phyloP scores from a whole-genome alignment of 805 yeast species.

The Metschnikowia noctiluminum region DNA sequence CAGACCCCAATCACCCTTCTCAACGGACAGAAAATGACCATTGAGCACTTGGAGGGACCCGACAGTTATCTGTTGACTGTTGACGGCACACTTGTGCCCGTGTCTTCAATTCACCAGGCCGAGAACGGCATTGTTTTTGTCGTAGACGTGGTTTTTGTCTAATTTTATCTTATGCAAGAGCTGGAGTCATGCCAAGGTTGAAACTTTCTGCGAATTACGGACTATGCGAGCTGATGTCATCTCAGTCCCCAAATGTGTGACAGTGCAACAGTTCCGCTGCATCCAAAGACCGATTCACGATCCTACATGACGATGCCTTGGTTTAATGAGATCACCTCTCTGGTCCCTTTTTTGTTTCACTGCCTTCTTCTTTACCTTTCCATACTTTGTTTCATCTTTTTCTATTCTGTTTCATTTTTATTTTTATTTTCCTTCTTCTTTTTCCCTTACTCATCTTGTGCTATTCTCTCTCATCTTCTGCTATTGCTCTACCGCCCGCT shows the following conservation, averaged over 20 bases:
- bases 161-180: slow-evolving; percentile 14
- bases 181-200: too few relatives aligned
- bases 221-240: too few relatives aligned
- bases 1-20: slow-evolving; percentile 5
- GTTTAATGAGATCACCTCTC: too few relatives aligned
- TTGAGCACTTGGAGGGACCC: slow-evolving; percentile 1
- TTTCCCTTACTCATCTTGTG: too few relatives aligned
- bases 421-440: background rate
- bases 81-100: slow-evolving; percentile 24
- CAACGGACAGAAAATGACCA: slow-evolving; percentile 7
- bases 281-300: background rate
- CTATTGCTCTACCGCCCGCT: too few relatives aligned
- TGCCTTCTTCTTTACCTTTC: too few relatives aligned
- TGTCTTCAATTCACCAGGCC: slow-evolving; percentile 28
- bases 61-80: slow-evolving; percentile 12
- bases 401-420: background rate
- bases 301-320: too few relatives aligned
- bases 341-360: too few relatives aligned
- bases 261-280: too few relatives aligned
- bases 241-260: too few relatives aligned
- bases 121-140: slow-evolving; percentile 40
- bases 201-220: too few relatives aligned
- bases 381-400: background rate
- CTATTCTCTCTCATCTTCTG: too few relatives aligned
- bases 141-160: slow-evolving; percentile 30